Conservation (phyloP, 2,329 filamentous ascomycete genomes). For the Diaporthe citrichinensis region DNA sequence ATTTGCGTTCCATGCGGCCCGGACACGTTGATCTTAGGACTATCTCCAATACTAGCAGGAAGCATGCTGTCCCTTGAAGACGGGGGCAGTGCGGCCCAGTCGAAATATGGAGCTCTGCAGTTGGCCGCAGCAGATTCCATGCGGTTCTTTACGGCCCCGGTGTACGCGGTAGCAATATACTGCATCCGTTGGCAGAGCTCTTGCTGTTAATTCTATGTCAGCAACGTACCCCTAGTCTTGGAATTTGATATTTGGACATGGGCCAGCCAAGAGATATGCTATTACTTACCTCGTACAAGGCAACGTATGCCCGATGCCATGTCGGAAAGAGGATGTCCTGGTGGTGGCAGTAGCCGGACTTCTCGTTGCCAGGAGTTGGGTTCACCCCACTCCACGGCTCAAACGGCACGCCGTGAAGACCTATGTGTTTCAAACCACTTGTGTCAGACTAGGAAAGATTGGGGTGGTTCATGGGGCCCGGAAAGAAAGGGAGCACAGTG, state of each 20-base stretch:
- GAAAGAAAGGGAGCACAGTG: constrained; percentile 22
- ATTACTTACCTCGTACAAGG: constrained; percentile 66
- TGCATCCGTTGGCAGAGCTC: constrained; percentile 53
- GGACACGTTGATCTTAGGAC: constrained; percentile 60
- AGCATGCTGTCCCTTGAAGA: constrained; percentile 60
- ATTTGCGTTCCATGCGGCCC: constrained; percentile 69
- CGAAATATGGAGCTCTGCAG: constrained; percentile 72
- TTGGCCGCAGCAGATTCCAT: constrained; percentile 66
- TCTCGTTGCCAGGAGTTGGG: constrained; percentile 64
- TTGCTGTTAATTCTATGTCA: constrained; percentile 52
- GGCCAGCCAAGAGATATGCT: too few relatives aligned
- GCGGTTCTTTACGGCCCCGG: constrained; percentile 58
- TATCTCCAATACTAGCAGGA: constrained; percentile 62
- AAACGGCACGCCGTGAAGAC: constrained; percentile 84
- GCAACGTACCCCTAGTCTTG: background rate
- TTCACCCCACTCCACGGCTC: constrained; percentile 67
- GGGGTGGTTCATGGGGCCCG: constrained; percentile 1
- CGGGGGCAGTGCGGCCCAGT: constrained; percentile 68
- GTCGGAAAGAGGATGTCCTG: constrained; percentile 81
- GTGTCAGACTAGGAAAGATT: constrained; percentile 36
- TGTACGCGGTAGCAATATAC: constrained; percentile 63
- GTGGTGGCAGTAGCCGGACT: constrained; percentile 83
- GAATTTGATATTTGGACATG: background rate
- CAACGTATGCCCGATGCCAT: constrained; percentile 88
- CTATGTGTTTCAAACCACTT: constrained; percentile 55